These are phyloP conservation scores for Euphorbia peplus DNA, from an alignment of 345 rosid species.

Conservation along the genomic window DNA sequence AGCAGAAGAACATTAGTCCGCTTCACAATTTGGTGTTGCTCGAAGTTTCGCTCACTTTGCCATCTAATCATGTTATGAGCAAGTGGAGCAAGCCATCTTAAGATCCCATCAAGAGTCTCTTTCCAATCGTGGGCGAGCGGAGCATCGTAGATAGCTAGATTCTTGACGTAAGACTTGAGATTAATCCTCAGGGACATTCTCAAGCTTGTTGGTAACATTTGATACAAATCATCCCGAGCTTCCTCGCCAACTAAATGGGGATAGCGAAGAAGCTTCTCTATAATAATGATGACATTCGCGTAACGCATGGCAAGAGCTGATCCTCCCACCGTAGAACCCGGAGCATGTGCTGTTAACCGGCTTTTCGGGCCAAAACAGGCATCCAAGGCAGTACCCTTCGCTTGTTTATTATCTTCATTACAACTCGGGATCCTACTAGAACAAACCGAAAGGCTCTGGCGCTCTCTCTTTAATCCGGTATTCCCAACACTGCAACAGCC, in stretches of 20 bases:
- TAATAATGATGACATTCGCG: constrained; percentile 80
- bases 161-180: constrained; percentile 70
- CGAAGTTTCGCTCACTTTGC: constrained; percentile 94
- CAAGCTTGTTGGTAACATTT: constrained; percentile 86
- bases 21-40: constrained; percentile 82
- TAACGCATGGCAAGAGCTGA: constrained; percentile 86
- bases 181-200: constrained; percentile 55
- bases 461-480: constrained; percentile 38
- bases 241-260: constrained; percentile 96
- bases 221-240: constrained; percentile 91
- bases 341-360: constrained; percentile 47
- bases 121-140: constrained; percentile 95
- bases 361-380: constrained; percentile 51
- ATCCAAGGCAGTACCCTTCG: constrained; percentile 20
- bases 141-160: constrained; percentile 87
- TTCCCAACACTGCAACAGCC: constrained; percentile 36
- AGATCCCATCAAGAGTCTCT: constrained; percentile 65
- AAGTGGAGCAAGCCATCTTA: constrained; percentile 83
- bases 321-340: constrained; percentile 79
- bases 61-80: constrained; percentile 95
- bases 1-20: constrained; percentile 80
- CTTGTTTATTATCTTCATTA: constrained; percentile 35
- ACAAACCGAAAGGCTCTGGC: constrained; percentile 22
- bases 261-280: constrained; percentile 81
- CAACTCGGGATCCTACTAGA: constrained; percentile 19